These are phyloP conservation scores for Xylogone sp. DNA, from an alignment of 2,329 filamentous ascomycete genomes.

Conservation along the genomic window DNA sequence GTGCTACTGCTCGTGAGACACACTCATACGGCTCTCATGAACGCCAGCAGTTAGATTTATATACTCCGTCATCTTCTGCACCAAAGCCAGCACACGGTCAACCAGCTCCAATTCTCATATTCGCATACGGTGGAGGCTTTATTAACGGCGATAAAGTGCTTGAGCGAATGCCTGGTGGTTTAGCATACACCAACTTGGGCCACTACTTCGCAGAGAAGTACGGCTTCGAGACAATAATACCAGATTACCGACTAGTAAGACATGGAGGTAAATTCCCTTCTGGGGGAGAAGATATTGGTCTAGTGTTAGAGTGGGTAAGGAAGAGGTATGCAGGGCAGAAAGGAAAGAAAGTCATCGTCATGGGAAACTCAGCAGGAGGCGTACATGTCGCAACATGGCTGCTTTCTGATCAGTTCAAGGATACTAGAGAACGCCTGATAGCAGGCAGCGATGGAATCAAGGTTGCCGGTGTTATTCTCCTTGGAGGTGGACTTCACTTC, in stretches of 20 bases:
- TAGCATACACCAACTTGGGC: slow-evolving; percentile 3
- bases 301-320: neutral
- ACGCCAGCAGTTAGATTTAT: slow-evolving; percentile 4
- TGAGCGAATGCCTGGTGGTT: neutral
- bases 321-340: neutral
- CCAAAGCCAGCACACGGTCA: neutral
- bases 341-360: neutral
- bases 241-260: neutral
- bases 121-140: neutral
- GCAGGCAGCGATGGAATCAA: neutral
- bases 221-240: neutral
- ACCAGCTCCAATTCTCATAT: neutral
- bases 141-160: neutral
- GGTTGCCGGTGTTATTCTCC: neutral
- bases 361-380: neutral
- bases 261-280: neutral
- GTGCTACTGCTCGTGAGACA: neutral
- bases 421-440: neutral
- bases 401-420: neutral
- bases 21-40: slow-evolving; percentile 1
- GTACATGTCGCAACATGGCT: neutral
- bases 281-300: slow-evolving; percentile 1
- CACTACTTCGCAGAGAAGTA: neutral
- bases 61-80: neutral
- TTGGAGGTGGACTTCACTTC: neutral